Base-by-base conservation (phyloP, 2,329 filamentous ascomycete genomes). In the Talaromyces marneffei region DNA sequence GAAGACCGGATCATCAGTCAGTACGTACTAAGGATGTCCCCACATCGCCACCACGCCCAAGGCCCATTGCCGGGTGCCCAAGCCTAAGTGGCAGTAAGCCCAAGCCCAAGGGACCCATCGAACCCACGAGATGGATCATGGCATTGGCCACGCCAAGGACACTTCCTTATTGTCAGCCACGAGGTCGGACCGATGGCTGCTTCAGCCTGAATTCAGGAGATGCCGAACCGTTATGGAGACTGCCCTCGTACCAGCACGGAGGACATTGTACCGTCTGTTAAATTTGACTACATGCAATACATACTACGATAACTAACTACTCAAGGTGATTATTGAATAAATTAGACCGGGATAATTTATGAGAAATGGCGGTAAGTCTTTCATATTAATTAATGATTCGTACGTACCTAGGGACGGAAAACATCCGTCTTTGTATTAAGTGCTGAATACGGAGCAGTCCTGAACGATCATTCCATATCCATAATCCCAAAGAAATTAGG, bases 121-220 rank as follows among this genome's bases (percentile, higher is more conserved):
- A 57, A 33, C 9, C 55, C 39, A 55, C 20, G 23, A 27, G 37
- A 46, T 33, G 35, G 27, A 44, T 29, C 16, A 40, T 31, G 25
- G 53, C 14, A 56, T 42, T 56, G 33, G 53, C 50, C 50, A 54
- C 31, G 29, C 27, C 46, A 50, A 50, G 46, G 46, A 14, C 46
- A 50, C 35, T 31, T 56, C 55, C 39, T 57, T 37, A 33, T 35
- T 57, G 40, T 16, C 16, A 46, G 40, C 42, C 56, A 52, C 53
- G 53, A 56, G 53, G 48, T 53, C 57, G 57, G 57, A 50, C 57
- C 57, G 57, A 59, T 53, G 33, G 18, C 57, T 31, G 18, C 52
- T 54, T 25, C 52, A 54, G 52, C 18, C 52, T 37, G 20, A 23
- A 31, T 31, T 35, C 4, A 35, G 50, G 18, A 33, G 52, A 55